Evolutionary conservation across 805 yeast genomes (phyloP).

Genomic region (Cyberlindnera amylophila): DNA sequence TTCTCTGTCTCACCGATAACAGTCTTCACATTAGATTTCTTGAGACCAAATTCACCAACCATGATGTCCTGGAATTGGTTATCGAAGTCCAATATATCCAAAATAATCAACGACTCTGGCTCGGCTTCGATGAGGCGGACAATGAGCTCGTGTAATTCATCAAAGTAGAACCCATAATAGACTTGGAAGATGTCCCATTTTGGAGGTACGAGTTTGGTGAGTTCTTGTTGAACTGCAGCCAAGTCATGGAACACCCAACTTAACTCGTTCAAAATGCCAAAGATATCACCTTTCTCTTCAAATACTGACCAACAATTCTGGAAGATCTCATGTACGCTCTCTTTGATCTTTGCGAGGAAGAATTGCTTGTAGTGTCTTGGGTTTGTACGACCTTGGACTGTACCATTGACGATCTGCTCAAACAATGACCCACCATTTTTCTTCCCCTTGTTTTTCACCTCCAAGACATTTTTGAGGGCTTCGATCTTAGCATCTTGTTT

Average conservation of each 20-base stretch:
- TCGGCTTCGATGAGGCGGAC: conserved; percentile 60
- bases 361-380: conserved; percentile 59
- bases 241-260: conserved; percentile 86
- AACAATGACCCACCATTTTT: conserved; percentile 19
- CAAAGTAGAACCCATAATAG: conserved; percentile 63
- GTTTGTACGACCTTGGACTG: conserved; percentile 37
- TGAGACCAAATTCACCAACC: conserved; percentile 45
- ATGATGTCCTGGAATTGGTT: conserved; percentile 57
- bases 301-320: conserved; percentile 56
- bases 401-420: conserved; percentile 39
- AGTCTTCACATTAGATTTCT: conserved; percentile 45
- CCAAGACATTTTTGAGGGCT: conserved; percentile 30
- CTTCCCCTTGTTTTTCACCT: conserved; percentile 28
- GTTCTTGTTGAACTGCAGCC: conserved; percentile 54
- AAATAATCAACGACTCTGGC: conserved; percentile 74
- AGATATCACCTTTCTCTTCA: conserved; percentile 37
- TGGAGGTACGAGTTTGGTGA: conserved; percentile 59
- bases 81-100: conserved; percentile 75
- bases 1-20: conserved; percentile 70
- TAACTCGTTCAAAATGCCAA: conserved; percentile 62
- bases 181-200: conserved; percentile 70
- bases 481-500: conserved; percentile 63
- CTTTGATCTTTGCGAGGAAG: conserved; percentile 55
- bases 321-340: conserved; percentile 64
- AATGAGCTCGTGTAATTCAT: conserved; percentile 59